Percentiles rank a stretch among this genome's conserved stretches.
Evolutionary conservation across 2,329 filamentous ascomycete genomes (phyloP).

Genomic region (Phaeosphaeria sp.): DNA sequence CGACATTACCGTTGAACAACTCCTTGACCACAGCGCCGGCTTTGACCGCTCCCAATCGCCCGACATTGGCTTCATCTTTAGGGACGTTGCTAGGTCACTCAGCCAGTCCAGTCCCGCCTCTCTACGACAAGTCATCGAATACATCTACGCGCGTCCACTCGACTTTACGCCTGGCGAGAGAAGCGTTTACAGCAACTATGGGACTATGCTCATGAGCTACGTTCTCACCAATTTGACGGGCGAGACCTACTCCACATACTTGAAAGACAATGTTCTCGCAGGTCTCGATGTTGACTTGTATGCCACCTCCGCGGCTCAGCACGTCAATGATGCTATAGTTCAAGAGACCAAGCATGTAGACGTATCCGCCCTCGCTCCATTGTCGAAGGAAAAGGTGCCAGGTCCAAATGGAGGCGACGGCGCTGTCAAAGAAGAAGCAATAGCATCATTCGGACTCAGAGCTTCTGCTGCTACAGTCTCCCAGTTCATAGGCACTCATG

Average conservation of each 20-base stretch:
- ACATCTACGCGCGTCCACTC: conserved; percentile 17
- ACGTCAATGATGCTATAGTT: conserved; percentile 1
- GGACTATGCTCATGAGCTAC: conserved; percentile 27
- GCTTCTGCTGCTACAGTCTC: conserved; percentile 23
- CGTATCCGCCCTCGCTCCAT: neutral
- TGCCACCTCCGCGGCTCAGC: conserved; percentile 8
- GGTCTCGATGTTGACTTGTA: conserved; percentile 19
- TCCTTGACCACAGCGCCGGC: conserved; percentile 28
- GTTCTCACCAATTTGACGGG: conserved; percentile 21
- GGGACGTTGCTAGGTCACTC: conserved; percentile 16
- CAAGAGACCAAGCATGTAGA: neutral
- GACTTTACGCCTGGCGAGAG: conserved; percentile 25
- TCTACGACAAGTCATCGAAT: conserved; percentile 28
- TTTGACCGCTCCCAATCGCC: conserved; percentile 21
- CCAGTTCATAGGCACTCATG: conserved; percentile 18
- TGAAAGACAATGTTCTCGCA: conserved; percentile 21
- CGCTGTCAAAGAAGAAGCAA: conserved; percentile 20
- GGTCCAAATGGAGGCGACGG: conserved; percentile 22
- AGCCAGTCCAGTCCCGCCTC: conserved; percentile 23
- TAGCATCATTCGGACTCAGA: conserved; percentile 22
- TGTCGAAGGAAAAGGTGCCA: conserved; percentile 3
- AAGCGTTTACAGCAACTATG: conserved; percentile 25
- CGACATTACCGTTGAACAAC: conserved; percentile 29
- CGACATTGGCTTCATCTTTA: conserved; percentile 28
- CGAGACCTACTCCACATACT: conserved; percentile 18